phyloP scores from a whole-genome alignment of 495 filamentous ascomycete species.

The Parmelia sp. region DNA sequence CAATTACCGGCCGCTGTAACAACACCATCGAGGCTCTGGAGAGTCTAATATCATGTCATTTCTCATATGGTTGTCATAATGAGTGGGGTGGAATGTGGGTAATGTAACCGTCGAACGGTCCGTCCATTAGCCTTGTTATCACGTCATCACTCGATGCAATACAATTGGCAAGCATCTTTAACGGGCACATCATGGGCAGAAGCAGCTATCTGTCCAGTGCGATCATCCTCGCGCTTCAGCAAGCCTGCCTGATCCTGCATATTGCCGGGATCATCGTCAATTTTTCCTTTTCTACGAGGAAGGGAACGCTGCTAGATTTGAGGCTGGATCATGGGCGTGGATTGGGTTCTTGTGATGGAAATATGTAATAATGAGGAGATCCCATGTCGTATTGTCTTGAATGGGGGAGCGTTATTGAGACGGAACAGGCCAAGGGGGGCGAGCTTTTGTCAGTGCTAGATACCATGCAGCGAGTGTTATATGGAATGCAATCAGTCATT shows the following conservation, averaged over 20 bases:
- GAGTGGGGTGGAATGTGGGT: slow-evolving; percentile 7
- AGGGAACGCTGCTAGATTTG: neutral
- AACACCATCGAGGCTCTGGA: slow-evolving; percentile 8
- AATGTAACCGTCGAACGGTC: slow-evolving; percentile 7
- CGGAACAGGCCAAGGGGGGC: neutral
- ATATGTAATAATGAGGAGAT: neutral
- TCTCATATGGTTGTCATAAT: slow-evolving; percentile 13
- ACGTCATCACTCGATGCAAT: neutral
- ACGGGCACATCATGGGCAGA: neutral
- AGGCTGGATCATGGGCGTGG: slow-evolving; percentile 1
- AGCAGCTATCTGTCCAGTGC: neutral
- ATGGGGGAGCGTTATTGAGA: neutral
- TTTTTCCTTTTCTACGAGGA: neutral
- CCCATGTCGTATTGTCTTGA: neutral
- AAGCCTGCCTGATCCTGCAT: slow-evolving; percentile 5
- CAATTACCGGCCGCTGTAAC: slow-evolving; percentile 8
- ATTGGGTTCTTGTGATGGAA: slow-evolving; percentile 1
- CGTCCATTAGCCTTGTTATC: neutral
- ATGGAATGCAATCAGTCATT: slow-evolving; percentile 3
- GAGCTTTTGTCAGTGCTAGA: slow-evolving; percentile 10
- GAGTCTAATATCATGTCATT: slow-evolving; percentile 13
- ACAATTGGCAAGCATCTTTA: neutral
- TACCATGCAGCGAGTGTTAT: slow-evolving; percentile 15
- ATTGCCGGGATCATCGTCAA: neutral
- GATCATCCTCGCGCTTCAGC: neutral